Evolutionary conservation across 495 filamentous ascomycete species (phyloP).

Genomic region (Aspergillus sclerotiicarbonarius): DNA sequence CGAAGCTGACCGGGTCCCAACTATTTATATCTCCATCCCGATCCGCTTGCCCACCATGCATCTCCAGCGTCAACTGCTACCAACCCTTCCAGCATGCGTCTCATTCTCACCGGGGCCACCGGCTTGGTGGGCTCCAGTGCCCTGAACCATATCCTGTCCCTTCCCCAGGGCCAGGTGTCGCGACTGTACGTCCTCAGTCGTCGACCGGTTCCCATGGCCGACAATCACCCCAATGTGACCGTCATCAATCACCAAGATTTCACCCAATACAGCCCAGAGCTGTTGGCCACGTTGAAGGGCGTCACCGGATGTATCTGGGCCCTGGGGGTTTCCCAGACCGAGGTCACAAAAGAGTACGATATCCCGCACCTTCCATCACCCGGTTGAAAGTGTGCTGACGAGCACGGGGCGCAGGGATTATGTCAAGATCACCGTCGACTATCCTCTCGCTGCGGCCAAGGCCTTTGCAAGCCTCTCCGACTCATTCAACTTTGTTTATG

Average conservation of each 20-base stretch:
- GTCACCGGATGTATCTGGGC: conserved; percentile 72
- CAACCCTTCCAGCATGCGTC: conserved; percentile 51
- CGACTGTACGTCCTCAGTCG: conserved; percentile 66
- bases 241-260: conserved; percentile 69
- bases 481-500: conserved; percentile 66
- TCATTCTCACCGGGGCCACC: conserved; percentile 74
- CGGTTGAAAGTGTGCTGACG: background rate
- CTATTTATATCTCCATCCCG: no score
- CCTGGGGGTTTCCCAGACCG: conserved; percentile 56
- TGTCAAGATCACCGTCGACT: conserved; percentile 63
- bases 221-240: conserved; percentile 58
- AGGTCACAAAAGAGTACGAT: conserved; percentile 59
- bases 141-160: conserved; percentile 62
- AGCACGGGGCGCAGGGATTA: conserved; percentile 51
- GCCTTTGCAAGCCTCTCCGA: conserved; percentile 55
- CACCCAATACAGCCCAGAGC: conserved; percentile 46
- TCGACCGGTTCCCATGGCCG: conserved; percentile 61
- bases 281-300: conserved; percentile 59
- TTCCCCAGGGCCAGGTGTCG: conserved; percentile 42
- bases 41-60: no score
- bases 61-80: background rate
- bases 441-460: conserved; percentile 57
- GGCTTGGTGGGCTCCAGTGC: conserved; percentile 67
- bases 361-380: background rate
- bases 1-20: no score